Base-by-base conservation (phyloP, 1,284 basidiomycete genomes). In the Vanrija pseudolonga region DNA sequence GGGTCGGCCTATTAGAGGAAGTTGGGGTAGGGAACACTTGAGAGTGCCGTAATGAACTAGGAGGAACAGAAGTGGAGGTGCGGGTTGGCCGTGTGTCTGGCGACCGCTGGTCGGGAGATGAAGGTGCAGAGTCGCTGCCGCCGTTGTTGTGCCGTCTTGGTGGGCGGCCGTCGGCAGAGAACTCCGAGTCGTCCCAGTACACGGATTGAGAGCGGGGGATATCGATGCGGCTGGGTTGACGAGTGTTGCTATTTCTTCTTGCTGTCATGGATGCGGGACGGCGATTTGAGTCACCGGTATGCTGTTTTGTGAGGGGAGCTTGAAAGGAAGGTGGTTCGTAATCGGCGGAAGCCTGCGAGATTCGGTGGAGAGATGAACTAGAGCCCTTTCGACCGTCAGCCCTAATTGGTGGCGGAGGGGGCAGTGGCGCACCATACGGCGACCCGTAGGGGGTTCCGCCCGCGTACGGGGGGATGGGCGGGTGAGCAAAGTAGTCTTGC, bases 121-220 rank as follows among this genome's bases (percentile, higher is more conserved):
- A 38, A 19, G 44, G 32, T 17, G 32, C 23, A 2, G 46, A 42
- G 20, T 51, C 28, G 17, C 42, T 50, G 22, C 50, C 43, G 22
- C 15, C 11, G 22, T 14, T 40, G 9, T 14, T 40, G 9, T 24
- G 20, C 26, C 9, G 12, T 23, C 26, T 19, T 3, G n/a, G 22
- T 17, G 28, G 28, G 28, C 40, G 20, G 19, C 23, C 12, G 24
- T 45, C 18, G 28, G 44, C 39, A 18, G 60, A 56, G 53, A 66
- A 73, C 23, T 68, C 65, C 9, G 68, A 60, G 26, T 74, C 68
- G 47, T 73, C 71, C 72, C 72, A 74, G 53, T 68, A 74, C 3
- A 74, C 69, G 7, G 72, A 73, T 26, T 71, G 67, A 2, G 71
- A 72, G 18, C 72, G 54, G 3, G 62, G 53, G 24, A 66, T 60